Evolutionary conservation across 2,329 filamentous ascomycete genomes (phyloP).

Genomic region (Fusarium haematococcum): DNA sequence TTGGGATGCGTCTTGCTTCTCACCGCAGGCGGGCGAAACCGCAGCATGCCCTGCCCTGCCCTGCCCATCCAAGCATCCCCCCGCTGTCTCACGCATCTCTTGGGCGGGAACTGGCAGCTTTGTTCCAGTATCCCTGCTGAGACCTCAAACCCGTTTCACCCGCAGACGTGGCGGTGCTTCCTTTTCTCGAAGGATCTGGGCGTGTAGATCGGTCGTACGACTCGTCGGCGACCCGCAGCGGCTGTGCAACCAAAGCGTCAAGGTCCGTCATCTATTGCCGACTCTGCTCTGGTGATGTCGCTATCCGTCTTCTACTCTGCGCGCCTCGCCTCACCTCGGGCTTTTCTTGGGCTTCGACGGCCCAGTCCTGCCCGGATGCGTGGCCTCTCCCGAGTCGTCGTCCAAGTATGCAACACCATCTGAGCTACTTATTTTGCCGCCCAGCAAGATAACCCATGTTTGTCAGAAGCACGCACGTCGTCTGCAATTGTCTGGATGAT

Average conservation of each 20-base stretch:
- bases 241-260: conserved; percentile 22
- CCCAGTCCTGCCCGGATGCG: conserved; percentile 2
- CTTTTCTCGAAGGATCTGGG: conserved; percentile 40
- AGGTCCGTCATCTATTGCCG: conserved; percentile 19
- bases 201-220: conserved; percentile 31
- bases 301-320: conserved; percentile 7
- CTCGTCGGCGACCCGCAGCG: conserved; percentile 14
- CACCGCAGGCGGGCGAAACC: conserved; percentile 5
- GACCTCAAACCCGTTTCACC: conserved; percentile 29
- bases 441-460: conserved; percentile 4
- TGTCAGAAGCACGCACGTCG: conserved; percentile 10
- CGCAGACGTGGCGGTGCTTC: conserved; percentile 35
- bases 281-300: conserved; percentile 14
- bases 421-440: conserved; percentile 3
- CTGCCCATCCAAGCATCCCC: neutral
- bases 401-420: conserved; percentile 24
- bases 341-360: conserved; percentile 3
- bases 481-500: conserved; percentile 20
- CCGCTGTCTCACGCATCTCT: conserved; percentile 19
- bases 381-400: conserved; percentile 20
- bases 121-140: conserved; percentile 9
- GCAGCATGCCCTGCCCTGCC: neutral
- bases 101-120: conserved; percentile 17
- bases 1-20: conserved; percentile 31
- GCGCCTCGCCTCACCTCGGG: neutral